Conservation (phyloP, 2,329 filamentous ascomycete genomes). For the Arthroderma uncinatum region DNA sequence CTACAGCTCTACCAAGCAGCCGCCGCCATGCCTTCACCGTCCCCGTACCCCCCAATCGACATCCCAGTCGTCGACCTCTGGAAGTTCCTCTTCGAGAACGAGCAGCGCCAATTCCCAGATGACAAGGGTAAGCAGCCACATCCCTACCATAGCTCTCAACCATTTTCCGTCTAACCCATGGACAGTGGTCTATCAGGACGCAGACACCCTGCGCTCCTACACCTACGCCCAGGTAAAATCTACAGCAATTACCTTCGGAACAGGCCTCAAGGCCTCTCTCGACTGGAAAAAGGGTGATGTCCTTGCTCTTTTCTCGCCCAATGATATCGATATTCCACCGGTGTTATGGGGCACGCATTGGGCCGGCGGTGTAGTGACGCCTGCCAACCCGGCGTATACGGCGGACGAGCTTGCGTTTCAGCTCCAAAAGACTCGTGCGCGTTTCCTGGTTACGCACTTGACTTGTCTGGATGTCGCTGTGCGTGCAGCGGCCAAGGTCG, state of each 20-base stretch:
- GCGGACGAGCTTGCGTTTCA: slow-evolving; percentile 74
- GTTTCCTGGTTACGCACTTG: slow-evolving; percentile 62
- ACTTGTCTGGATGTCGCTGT: slow-evolving; percentile 53
- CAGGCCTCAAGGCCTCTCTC: slow-evolving; percentile 62
- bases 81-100: slow-evolving; percentile 63
- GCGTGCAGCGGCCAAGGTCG: slow-evolving; percentile 57
- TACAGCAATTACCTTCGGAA: slow-evolving; percentile 63
- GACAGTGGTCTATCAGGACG: slow-evolving; percentile 66
- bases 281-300: slow-evolving; percentile 77
- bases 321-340: slow-evolving; percentile 70
- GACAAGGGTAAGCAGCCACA: slow-evolving; percentile 51
- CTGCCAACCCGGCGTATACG: slow-evolving; percentile 81
- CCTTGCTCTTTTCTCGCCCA: slow-evolving; percentile 70
- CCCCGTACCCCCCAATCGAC: slow-evolving; percentile 51
- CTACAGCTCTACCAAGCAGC: background rate
- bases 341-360: slow-evolving; percentile 69
- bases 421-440: slow-evolving; percentile 65
- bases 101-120: slow-evolving; percentile 54
- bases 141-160: background rate
- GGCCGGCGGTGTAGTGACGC: slow-evolving; percentile 72
- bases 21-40: slow-evolving; percentile 56
- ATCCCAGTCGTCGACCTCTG: slow-evolving; percentile 70
- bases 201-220: slow-evolving; percentile 56
- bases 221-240: slow-evolving; percentile 58
- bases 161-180: background rate